Conservation (phyloP, 2,329 filamentous ascomycete species). For the Penicillium frequentans region DNA sequence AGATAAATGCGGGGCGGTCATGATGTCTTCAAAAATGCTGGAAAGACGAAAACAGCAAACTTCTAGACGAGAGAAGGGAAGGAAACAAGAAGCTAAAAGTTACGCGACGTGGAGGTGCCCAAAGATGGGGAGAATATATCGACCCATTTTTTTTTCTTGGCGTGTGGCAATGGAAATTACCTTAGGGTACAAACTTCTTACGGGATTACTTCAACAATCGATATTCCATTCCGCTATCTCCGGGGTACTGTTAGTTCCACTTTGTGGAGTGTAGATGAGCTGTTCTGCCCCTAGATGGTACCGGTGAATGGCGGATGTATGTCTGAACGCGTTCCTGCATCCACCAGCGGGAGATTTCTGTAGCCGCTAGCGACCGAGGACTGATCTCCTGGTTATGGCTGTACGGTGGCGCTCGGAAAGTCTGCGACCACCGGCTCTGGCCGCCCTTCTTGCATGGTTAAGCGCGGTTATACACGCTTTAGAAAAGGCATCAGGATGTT, state of each 20-base stretch:
- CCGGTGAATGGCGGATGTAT: background rate
- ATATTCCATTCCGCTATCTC: background rate
- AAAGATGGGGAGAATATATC: conserved; percentile 9
- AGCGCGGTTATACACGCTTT: background rate
- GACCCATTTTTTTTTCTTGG: conserved; percentile 23
- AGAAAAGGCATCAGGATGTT: background rate
- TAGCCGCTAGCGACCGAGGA: background rate
- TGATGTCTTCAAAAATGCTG: conserved; percentile 3
- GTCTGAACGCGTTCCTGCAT: background rate
- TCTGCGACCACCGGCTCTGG: background rate
- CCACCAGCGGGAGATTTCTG: background rate
- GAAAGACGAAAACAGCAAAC: background rate
- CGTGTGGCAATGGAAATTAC: conserved; percentile 15
- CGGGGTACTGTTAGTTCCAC: background rate
- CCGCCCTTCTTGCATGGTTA: background rate
- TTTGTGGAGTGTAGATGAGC: background rate
- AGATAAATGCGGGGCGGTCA: conserved; percentile 13
- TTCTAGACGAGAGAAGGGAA: conserved; percentile 8
- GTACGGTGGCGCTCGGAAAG: background rate
- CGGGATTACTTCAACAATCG: background rate
- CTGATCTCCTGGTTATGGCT: background rate
- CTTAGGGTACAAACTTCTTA: conserved; percentile 1
- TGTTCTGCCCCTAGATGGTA: background rate
- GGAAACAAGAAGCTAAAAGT: conserved; percentile 10
- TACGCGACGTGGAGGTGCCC: conserved; percentile 13